These are phyloP conservation scores for Nicotiana knightiana DNA, from an alignment of 257 asterid genomes.

Conservation along the genomic window DNA sequence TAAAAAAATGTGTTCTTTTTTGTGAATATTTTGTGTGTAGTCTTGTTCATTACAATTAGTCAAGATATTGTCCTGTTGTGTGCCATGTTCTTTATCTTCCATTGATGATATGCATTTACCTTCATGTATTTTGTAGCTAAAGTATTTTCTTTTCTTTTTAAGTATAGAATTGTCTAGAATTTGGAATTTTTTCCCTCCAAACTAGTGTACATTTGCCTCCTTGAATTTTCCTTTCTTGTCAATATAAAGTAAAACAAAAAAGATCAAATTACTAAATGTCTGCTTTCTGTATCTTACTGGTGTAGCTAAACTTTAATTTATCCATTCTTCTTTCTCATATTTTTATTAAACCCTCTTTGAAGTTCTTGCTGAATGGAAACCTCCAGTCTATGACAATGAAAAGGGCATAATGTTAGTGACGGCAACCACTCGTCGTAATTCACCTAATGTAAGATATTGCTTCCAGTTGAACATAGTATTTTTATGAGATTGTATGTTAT, in stretches of 20 bases:
- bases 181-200: no score
- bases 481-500: background rate
- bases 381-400: constrained; percentile 78
- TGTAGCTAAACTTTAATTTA: background rate
- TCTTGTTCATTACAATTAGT: no score
- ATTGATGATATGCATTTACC: no score
- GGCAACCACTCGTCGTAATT: constrained; percentile 92
- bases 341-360: constrained; percentile 11
- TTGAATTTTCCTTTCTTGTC: background rate
- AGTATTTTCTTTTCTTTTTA: no score
- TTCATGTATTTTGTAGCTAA: no score
- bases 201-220: background rate
- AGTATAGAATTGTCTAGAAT: no score
- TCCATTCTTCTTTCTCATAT: constrained; percentile 1
- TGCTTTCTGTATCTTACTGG: background rate
- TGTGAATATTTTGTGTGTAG: no score
- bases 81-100: no score
- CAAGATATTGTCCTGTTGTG: no score
- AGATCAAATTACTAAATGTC: background rate
- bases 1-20: no score
- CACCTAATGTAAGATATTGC: constrained; percentile 72
- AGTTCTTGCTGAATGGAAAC: constrained; percentile 99
- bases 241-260: background rate
- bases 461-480: background rate
- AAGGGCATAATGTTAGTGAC: constrained; percentile 74